Percentiles rank a stretch among this genome's conserved stretches.
Evolutionary conservation across 768 basidiomycete species (phyloP).

Genomic region (Dacryopinax primogenitus): DNA sequence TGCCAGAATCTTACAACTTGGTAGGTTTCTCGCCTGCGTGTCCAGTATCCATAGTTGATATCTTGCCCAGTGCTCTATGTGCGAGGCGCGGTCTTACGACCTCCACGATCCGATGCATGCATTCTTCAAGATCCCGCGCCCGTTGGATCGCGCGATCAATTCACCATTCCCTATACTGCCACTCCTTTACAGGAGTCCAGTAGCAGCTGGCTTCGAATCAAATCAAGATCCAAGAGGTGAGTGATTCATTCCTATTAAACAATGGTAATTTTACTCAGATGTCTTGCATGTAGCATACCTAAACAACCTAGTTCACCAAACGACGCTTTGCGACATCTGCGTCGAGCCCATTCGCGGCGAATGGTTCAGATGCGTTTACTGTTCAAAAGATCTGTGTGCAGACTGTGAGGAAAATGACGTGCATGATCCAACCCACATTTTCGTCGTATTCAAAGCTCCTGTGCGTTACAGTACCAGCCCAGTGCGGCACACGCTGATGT

Average conservation of each 20-base stretch:
- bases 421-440: conserved; percentile 71
- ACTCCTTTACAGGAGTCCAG: conserved; percentile 37
- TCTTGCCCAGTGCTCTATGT: conserved; percentile 52
- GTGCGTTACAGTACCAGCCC: conserved; percentile 30
- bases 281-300: conserved; percentile 57
- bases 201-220: conserved; percentile 11
- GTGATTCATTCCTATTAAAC: background rate
- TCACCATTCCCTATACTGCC: conserved; percentile 54
- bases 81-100: conserved; percentile 64
- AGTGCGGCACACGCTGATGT: background rate
- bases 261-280: background rate
- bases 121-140: conserved; percentile 77
- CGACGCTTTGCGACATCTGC: conserved; percentile 78
- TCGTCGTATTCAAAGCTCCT: conserved; percentile 74
- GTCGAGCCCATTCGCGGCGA: conserved; percentile 67
- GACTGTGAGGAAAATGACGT: conserved; percentile 68
- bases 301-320: conserved; percentile 41
- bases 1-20: conserved; percentile 55
- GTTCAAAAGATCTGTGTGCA: conserved; percentile 74
- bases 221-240: conserved; percentile 13
- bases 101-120: conserved; percentile 74
- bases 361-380: conserved; percentile 88
- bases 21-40: conserved; percentile 33
- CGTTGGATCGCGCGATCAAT: conserved; percentile 50
- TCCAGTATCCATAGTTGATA: conserved; percentile 11